These are phyloP conservation scores for Alternaria longipes DNA, from an alignment of 2,329 filamentous ascomycete genomes.

Conservation along the genomic window DNA sequence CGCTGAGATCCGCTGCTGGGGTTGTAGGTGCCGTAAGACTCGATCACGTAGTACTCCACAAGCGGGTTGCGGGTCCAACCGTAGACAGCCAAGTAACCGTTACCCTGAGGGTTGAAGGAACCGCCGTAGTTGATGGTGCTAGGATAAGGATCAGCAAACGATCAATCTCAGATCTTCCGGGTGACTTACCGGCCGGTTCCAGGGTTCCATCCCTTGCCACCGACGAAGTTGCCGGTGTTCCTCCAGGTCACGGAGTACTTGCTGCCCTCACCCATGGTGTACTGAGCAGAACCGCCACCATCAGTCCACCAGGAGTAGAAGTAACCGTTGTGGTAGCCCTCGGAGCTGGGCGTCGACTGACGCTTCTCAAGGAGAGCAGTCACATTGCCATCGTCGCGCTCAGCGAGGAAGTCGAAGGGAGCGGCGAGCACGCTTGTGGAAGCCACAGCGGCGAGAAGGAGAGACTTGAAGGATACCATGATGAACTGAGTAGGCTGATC, in stretches of 20 bases:
- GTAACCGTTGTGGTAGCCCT: conserved; percentile 58
- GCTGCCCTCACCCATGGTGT: conserved; percentile 33
- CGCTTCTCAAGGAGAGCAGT: conserved; percentile 28
- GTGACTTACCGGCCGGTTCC: conserved; percentile 57
- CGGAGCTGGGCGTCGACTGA: conserved; percentile 54
- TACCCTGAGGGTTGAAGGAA: conserved; percentile 27
- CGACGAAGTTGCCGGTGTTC: conserved; percentile 37
- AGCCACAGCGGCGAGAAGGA: conserved; percentile 30
- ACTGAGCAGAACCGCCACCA: conserved; percentile 44
- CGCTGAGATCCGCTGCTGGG: conserved; percentile 55
- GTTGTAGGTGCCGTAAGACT: conserved; percentile 59
- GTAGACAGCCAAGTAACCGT: conserved; percentile 56
- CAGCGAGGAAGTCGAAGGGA: conserved; percentile 30
- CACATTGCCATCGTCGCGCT: conserved; percentile 32
- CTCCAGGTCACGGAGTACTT: conserved; percentile 35
- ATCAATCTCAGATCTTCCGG: not conserved
- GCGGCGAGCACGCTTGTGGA: conserved; percentile 24
- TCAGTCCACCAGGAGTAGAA: conserved; percentile 70
- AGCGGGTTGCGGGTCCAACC: conserved; percentile 64
- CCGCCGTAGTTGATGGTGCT: conserved; percentile 30
- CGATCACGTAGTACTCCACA: conserved; percentile 67
- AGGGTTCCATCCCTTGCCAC: conserved; percentile 42
- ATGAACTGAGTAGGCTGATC: conserved; percentile 13
- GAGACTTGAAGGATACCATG: conserved; percentile 37
- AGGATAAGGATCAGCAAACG: not conserved